Base-by-base conservation (phyloP, 768 basidiomycete genomes). In the Pisolithus marmoratus region DNA sequence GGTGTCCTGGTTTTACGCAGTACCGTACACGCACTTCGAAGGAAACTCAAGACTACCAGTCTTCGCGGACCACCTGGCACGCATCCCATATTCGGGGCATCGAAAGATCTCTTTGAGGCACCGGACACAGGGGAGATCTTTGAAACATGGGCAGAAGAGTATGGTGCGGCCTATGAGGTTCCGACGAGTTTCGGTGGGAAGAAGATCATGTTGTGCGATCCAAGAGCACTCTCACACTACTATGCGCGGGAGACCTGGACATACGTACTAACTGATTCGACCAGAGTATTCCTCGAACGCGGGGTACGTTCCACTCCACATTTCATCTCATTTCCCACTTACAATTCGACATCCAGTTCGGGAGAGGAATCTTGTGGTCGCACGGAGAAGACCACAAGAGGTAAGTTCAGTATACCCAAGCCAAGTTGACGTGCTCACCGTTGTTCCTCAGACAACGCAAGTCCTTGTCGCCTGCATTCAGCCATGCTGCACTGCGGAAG, bases 211-310 rank as follows among this genome's bases (percentile, higher is more conserved):
- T 57, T 79, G 9, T 64, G 68, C 47, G 77, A 78, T 52, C 72
- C 74, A 2, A 78, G 72, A 59, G 78, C 81, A 0, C 64, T 76
- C 26, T 64, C 71, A 1, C 77, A 81, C 56, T 76, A 79, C 49
- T 78, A 73, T 57, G 65, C 76, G 0, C 71, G 63, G 50, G 80
- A 81, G 46, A 78, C 78, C 0, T 76, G 66, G 44, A 67, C 63
- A 0, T 82, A 82, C 57, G 63, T 73, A 0, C 71, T 72, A 42
- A 70, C 70, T 1, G 62, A 59, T 6, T 58, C 74, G 36, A 55
- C 64, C 8, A 70, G 63, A 24, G 41, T 61, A 0, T 70, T 74
- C 34, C 72, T 77, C 11, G 69, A 71, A 31, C 53, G 52, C 9
- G 17, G 70, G 46, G 70, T 71, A 22, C 9, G 66, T 47, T 26